Evolutionary conservation across 2,329 filamentous ascomycete genomes (phyloP), one percentile per base, ranked within the genome.

Genomic region (Setomelanomma holmii): DNA sequence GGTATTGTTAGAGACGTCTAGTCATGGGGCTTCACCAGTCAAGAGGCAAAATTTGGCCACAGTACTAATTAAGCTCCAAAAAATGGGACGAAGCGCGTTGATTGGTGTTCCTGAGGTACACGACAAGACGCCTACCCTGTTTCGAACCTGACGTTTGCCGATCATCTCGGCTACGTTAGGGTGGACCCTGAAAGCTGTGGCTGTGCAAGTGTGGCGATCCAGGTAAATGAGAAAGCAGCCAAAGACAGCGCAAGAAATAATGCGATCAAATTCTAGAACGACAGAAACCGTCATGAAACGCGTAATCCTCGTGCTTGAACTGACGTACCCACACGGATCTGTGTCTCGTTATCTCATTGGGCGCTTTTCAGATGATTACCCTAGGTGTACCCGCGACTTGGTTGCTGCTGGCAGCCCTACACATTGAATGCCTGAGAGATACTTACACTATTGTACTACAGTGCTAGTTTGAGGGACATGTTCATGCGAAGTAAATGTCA

Each of bases 1-100:
- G 36, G 48, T 19, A 69, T 63, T 20, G 67, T 75, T 24, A 65
- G 73, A 46, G 73, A 75, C 35, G 71, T 75, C 45, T 75, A 73
- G 58, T 21, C 40, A 45, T 43, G 11, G 49, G 39, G 45, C 44
- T 47, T 51, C 40, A 45, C 41, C 35, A 42, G 22, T 19, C 36
- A 21, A 46, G 49, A 49, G 46, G 47, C 54, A 34, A 60, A 49
- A 40, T 27, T 42, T 58, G 49, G 48, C 51, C 53, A 56, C 54
- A 24, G 36, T 45, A 43, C 49, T 51, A 49, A 62, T 50, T 51
- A 53, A 51, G 27, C 27, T 51, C 48, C 43, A 30, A 16, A 38
- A 23, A 49, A 45, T 36, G 11, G 16, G 8, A 10, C 42, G 6
- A 17, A 23, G 21, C 21, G 16, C 16, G 16, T 36, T 68, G 50